Evolutionary conservation across 2,329 filamentous ascomycete species (phyloP).

Genomic region (Penicillium sp.): DNA sequence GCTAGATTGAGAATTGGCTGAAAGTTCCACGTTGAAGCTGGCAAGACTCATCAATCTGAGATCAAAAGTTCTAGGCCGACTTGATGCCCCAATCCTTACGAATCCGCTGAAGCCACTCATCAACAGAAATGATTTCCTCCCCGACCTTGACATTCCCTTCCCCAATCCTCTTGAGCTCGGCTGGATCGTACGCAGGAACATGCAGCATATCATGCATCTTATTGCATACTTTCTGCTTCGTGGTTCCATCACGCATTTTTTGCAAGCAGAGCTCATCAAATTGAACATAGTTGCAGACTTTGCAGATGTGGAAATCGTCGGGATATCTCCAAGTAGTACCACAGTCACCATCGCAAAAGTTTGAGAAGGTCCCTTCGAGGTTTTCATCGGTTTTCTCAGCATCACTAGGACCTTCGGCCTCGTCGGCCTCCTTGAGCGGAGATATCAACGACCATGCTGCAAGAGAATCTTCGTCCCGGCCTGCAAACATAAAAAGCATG

Average conservation of each 20-base stretch:
- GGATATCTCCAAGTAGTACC: constrained; percentile 17
- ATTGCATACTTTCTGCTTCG: not conserved
- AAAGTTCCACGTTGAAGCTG: no score
- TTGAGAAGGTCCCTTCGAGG: not conserved
- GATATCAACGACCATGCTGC: constrained; percentile 33
- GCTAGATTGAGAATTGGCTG: no score
- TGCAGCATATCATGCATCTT: constrained; percentile 2
- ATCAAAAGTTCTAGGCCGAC: no score
- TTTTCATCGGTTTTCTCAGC: not conserved
- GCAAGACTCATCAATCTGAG: no score
- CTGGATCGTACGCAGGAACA: constrained; percentile 1
- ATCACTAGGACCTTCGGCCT: not conserved
- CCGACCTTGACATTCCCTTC: constrained; percentile 4
- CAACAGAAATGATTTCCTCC: not conserved
- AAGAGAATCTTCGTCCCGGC: constrained; percentile 29
- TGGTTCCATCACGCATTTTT: constrained; percentile 13
- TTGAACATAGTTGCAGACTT: constrained; percentile 24
- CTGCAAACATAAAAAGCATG: constrained; percentile 23
- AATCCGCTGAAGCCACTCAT: not conserved
- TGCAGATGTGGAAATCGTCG: constrained; percentile 29
- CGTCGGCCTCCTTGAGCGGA: constrained; percentile 14
- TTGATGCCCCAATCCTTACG: not conserved
- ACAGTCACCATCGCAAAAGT: constrained; percentile 14
- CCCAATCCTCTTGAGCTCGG: not conserved
- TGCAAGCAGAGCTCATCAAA: constrained; percentile 24